phyloP scores from a whole-genome alignment of 164 flowering plant genomes.

The Nelumbo lutea region DNA sequence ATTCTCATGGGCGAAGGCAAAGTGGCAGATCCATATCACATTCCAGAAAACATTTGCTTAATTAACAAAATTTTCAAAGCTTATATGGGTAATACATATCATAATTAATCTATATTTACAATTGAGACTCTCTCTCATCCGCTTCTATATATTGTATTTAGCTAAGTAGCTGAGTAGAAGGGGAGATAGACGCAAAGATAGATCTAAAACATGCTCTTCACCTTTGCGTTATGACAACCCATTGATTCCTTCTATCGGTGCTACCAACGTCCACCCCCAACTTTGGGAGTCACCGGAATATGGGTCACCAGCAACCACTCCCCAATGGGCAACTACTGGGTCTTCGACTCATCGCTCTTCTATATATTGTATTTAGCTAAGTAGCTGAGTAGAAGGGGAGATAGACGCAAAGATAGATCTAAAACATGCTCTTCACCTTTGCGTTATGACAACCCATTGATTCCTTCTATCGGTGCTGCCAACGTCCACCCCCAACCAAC shows the following conservation, averaged over 20 bases:
- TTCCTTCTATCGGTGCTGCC: conserved; percentile 32
- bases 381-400: no score
- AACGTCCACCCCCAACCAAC: not conserved
- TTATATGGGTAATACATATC: no score
- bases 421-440: conserved; percentile 88
- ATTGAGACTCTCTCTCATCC: no score
- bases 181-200: not conserved
- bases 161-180: no score
- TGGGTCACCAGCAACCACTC: conserved; percentile 59
- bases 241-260: conserved; percentile 38
- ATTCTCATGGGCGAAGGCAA: no score
- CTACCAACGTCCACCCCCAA: conserved; percentile 1
- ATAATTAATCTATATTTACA: no score
- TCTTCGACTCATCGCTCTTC: conserved; percentile 28
- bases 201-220: conserved; percentile 64
- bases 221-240: conserved; percentile 74
- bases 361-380: not conserved
- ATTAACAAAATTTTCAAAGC: no score
- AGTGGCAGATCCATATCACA: no score
- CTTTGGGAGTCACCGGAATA: conserved; percentile 16
- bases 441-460: conserved; percentile 57
- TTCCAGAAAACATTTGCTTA: no score
- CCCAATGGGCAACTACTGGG: conserved; percentile 71
- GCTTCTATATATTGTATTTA: no score
- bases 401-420: not conserved